Evolutionary conservation across 1,284 basidiomycete species (phyloP).

Genomic region (Mrakiaceae sp.): DNA sequence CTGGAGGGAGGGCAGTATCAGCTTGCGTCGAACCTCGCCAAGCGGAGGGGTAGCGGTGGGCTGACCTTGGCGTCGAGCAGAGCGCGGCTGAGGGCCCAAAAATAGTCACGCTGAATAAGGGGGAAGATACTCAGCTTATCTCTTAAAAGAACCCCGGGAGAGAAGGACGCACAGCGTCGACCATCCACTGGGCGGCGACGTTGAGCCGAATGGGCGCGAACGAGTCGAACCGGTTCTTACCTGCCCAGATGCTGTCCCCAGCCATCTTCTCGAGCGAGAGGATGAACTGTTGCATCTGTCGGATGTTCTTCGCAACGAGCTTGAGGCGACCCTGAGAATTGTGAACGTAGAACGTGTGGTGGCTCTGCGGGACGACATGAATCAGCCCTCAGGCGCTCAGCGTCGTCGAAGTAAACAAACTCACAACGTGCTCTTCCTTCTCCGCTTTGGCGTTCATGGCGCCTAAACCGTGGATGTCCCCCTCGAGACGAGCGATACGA

Average conservation of each 20-base stretch:
- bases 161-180: slow-evolving; percentile 68
- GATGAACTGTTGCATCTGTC: slow-evolving; percentile 97
- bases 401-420: not conserved
- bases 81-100: slow-evolving; percentile 93
- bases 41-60: slow-evolving; percentile 22
- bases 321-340: slow-evolving; percentile 86
- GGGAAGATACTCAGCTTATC: not conserved
- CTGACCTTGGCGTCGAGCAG: slow-evolving; percentile 79
- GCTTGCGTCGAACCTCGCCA: not conserved
- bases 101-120: slow-evolving; percentile 66
- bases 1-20: not conserved
- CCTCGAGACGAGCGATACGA: slow-evolving; percentile 11
- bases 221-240: slow-evolving; percentile 77
- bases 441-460: slow-evolving; percentile 1
- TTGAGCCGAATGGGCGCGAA: slow-evolving; percentile 84
- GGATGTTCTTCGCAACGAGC: slow-evolving; percentile 77
- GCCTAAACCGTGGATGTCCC: slow-evolving; percentile 14
- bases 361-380: slow-evolving; percentile 19
- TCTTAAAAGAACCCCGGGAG: not conserved
- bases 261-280: slow-evolving; percentile 79
- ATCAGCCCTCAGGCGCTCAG: not conserved
- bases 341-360: slow-evolving; percentile 88
- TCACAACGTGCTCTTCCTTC: not conserved
- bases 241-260: slow-evolving; percentile 63
- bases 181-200: slow-evolving; percentile 93